Evolutionary conservation across 495 filamentous ascomycete genomes (phyloP), one percentile per base, ranked within the genome.

Genomic region (Daldinia grandis): DNA sequence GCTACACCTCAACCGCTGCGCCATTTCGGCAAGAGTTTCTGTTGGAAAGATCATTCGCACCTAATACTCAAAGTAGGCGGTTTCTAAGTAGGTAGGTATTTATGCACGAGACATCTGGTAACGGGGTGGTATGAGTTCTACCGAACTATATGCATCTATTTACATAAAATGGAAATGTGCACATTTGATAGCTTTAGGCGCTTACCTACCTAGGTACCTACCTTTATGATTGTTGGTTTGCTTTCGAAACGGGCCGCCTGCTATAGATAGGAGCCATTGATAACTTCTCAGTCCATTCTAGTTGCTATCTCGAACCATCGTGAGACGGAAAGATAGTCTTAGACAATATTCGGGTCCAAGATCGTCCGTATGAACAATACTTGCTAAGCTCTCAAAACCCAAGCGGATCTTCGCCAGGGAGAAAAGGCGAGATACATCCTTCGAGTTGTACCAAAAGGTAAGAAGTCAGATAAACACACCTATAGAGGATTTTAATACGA

Each of bases 401-500:
- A 44, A n/a, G 28, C 40, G 37, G 35, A 60, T 24, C 50, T 49
- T 30, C 14, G 21, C 6, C 9, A 6, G 25, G 40, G 33, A 50
- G 25, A 1, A n/a, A 25, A 62, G 58, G 58, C 66, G 58, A 68
- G 56, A 24, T 40, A 62, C 58, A 62, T 55, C 35, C 12, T 51
- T 58, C 51, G 40, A 50, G 58, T 68, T 62, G 24, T 42, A 68
- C 66, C 3, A 40, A 50, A 30, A 58, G 15, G 9, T 10, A 51
- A 33, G 31, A 15, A 28, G 14, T 9, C 4, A 62, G 5, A 9
- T 28, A 30, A n/a, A 25, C 24, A 24, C 7, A 40, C n/a, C 42
- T 31, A 2, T 21, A 27, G 4, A 25, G n/a, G n/a, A 25, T 14
- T 33, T 17, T 21, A 8, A 56, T 62, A 38, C 30, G 40, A 40